phyloP scores from a whole-genome alignment of 2,329 filamentous ascomycete species.

The Trichophyton mentagrophytes region DNA sequence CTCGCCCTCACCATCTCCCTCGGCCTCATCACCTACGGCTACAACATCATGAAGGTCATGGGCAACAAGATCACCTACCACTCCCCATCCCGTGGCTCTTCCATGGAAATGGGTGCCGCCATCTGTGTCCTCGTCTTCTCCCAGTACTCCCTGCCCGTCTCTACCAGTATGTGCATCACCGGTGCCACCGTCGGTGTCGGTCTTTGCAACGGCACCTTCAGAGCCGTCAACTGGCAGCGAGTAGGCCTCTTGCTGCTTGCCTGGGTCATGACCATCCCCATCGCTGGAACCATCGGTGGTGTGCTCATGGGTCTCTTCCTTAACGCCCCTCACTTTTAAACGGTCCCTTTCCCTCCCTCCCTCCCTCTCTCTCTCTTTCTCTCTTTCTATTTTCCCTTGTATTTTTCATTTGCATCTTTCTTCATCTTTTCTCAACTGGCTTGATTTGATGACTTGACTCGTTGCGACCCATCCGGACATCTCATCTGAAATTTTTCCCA shows the following conservation, averaged over 20 bases:
- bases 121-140: slow-evolving; percentile 66
- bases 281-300: slow-evolving; percentile 46
- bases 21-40: slow-evolving; percentile 62
- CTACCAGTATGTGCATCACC: slow-evolving; percentile 68
- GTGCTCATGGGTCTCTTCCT: slow-evolving; percentile 42
- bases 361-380: neutral
- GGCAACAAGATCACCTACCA: slow-evolving; percentile 70
- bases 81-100: slow-evolving; percentile 42
- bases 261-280: slow-evolving; percentile 54
- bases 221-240: slow-evolving; percentile 64
- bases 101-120: slow-evolving; percentile 70
- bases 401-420: no score
- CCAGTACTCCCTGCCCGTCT: slow-evolving; percentile 62
- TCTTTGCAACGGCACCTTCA: slow-evolving; percentile 59
- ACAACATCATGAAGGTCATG: slow-evolving; percentile 81
- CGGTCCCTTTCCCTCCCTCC: neutral
- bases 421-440: neutral
- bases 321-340: slow-evolving; percentile 47
- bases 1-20: slow-evolving; percentile 50
- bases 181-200: slow-evolving; percentile 67
- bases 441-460: no score
- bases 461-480: no score
- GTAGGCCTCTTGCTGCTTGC: slow-evolving; percentile 54
- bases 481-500: no score
- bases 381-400: neutral